Evolutionary conservation across 805 yeast species (phyloP), one percentile per base, ranked within the genome.

Genomic region (Kuraishia capsulata): DNA sequence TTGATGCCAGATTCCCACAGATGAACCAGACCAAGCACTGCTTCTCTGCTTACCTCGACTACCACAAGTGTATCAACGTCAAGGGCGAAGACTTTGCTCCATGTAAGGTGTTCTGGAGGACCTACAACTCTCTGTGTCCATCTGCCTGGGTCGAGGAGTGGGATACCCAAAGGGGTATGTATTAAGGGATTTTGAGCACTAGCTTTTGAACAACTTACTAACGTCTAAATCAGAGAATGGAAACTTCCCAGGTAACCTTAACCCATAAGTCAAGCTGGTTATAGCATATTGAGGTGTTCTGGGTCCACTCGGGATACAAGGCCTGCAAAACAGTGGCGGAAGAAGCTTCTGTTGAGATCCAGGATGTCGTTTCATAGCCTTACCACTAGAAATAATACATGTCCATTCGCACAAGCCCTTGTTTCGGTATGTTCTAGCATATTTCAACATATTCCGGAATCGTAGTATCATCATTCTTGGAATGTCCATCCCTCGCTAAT

Each of bases 81-180:
- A 90, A 90, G 71, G 98, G 98, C 60, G 97, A 90, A 69, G 97
- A 89, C 45, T 92, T 92, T 59, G 95, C 89, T 55, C 97, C 97
- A 58, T 92, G 98, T 69, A 76, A 88, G 68, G 89, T 85, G 54
- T 92, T 92, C 73, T 85, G 77, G 79, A 82, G 77, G 66, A 86
- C 97, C 41, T 92, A 75, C 75, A 76, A 82, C 53, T 76, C 96
- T 19, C 71, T 85, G 56, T 85, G 95, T 61, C 95, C 95, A 42
- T 69, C 74, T 41, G 82, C 79, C 51, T 85, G 95, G 95, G 72
- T 80, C 48, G 88, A 78, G 56, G 81, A 67, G 60, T 85, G 95
- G 95, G 86, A 85, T 61, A 89, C 76, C 50, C 94, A 85, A 70
- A 81, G 94, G 67, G 76, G 37, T 35, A 19, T 25, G 37, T n/a